A percentile compares a stretch with the other conserved stretches of the same genome.
These are phyloP conservation scores for Penicillium coffeae DNA, from an alignment of 495 filamentous ascomycete genomes.

Conservation along the genomic window DNA sequence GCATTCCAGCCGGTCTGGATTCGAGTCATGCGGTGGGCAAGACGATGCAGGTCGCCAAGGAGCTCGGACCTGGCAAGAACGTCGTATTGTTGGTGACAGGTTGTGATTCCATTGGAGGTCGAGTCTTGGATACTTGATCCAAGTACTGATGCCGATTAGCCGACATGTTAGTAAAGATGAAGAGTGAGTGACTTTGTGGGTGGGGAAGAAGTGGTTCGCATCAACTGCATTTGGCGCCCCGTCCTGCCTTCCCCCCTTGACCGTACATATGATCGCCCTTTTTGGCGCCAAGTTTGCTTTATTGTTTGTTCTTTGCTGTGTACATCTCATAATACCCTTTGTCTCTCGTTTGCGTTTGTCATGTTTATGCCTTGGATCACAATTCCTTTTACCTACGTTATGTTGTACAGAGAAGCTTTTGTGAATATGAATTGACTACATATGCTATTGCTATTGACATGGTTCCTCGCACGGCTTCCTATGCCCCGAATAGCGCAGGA, in stretches of 20 bases:
- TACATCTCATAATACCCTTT: background rate
- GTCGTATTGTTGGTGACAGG: constrained; percentile 35
- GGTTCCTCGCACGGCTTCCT: background rate
- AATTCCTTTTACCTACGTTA: too few species aligned
- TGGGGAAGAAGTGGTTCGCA: background rate
- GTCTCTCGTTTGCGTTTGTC: background rate
- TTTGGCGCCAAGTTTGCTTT: background rate
- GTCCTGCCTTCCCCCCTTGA: background rate
- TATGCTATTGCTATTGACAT: background rate
- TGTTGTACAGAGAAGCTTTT: background rate
- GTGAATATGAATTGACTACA: background rate
- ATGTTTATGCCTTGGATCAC: background rate
- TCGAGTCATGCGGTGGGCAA: constrained; percentile 31
- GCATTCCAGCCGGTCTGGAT: constrained; percentile 26
- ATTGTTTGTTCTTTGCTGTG: background rate
- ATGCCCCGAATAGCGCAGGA: background rate
- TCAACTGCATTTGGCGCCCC: background rate
- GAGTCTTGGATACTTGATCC: constrained; percentile 12
- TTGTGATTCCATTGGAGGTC: constrained; percentile 17
- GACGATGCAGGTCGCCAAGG: constrained; percentile 22
- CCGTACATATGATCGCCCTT: background rate
- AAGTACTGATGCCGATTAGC: background rate
- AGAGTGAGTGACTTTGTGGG: background rate
- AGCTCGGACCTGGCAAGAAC: constrained; percentile 30
- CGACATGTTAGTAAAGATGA: background rate